Conservation (phyloP, 257 asterid genomes). For the Haberlea rhodopensis region DNA sequence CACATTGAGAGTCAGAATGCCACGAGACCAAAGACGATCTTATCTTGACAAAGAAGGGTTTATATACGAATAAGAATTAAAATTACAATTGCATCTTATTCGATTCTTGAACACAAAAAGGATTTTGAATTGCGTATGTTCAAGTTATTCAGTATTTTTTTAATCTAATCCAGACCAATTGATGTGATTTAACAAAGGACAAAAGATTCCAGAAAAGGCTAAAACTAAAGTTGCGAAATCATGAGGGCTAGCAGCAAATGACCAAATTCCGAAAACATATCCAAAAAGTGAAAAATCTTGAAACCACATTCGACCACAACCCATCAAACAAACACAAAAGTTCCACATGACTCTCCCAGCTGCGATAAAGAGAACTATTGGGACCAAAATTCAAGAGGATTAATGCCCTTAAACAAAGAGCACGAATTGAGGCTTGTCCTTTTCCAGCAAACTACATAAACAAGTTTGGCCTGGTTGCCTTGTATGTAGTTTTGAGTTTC, state of each 20-base stretch:
- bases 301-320: neutral
- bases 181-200: neutral
- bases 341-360: neutral
- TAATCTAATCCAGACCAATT: too few relatives aligned
- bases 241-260: too few relatives aligned
- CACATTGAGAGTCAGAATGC: too few relatives aligned
- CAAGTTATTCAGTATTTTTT: too few relatives aligned
- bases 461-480: constrained; percentile 66
- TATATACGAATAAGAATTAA: too few relatives aligned
- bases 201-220: neutral
- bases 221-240: neutral
- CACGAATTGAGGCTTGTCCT: neutral
- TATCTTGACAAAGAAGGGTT: too few relatives aligned
- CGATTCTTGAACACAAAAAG: too few relatives aligned
- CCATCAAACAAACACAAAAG: neutral
- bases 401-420: neutral
- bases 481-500: constrained; percentile 76
- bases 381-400: neutral
- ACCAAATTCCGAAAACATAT: too few relatives aligned
- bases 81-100: too few relatives aligned
- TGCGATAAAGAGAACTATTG: neutral
- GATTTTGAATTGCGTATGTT: too few relatives aligned
- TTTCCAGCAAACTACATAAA: constrained; percentile 42
- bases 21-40: too few relatives aligned
- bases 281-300: neutral